These are phyloP conservation scores for Talaromyces sp. DNA, from an alignment of 2,329 filamentous ascomycete species.

Conservation along the genomic window DNA sequence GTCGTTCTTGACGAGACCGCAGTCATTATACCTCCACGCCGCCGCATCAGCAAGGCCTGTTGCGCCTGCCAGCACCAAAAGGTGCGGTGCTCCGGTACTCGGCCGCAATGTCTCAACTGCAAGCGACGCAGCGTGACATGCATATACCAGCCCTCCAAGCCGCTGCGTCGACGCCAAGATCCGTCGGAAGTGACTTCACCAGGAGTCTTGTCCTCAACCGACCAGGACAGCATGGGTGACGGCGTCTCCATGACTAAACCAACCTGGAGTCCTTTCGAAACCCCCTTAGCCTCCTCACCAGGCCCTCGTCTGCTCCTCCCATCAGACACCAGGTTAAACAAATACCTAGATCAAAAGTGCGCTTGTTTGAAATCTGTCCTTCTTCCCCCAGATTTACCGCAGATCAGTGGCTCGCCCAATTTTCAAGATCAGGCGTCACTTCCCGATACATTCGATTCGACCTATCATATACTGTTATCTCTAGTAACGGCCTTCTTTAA, in stretches of 20 bases:
- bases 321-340: too few species aligned
- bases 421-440: too few species aligned
- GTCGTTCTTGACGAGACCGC: neutral
- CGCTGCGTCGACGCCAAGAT: neutral
- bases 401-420: too few species aligned
- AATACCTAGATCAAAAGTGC: neutral
- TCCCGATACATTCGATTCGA: too few species aligned
- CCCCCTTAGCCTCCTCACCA: too few species aligned
- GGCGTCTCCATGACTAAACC: too few species aligned
- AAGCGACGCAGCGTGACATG: neutral
- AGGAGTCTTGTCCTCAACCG: neutral
- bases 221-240: too few species aligned
- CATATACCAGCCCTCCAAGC: neutral
- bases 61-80: too few species aligned
- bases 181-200: neutral
- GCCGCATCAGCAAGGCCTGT: neutral
- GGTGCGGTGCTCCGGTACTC: neutral
- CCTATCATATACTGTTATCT: too few species aligned
- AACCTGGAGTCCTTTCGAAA: too few species aligned
- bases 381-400: too few species aligned
- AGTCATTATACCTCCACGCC: neutral
- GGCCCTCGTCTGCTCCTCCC: too few species aligned
- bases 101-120: neutral
- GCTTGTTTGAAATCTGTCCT: neutral
- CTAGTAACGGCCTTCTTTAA: neutral